Percentiles rank a stretch among this genome's conserved stretches.
Conservation (phyloP, 75 land plant species). For the Cupressus sempervirens region DNA sequence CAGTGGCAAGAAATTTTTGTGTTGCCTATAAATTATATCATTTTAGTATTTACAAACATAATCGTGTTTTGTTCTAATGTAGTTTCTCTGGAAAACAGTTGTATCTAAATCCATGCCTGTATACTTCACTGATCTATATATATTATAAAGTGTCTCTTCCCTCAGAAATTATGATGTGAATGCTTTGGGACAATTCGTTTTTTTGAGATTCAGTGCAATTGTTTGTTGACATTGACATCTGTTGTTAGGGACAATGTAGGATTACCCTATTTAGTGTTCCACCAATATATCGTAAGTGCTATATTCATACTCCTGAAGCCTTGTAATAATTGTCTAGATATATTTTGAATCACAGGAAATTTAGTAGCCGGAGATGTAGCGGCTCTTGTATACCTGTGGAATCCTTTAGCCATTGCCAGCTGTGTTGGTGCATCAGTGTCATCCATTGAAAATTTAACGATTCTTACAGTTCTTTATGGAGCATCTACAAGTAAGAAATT, state of each 20-base stretch:
- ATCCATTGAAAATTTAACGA: constrained; percentile 71
- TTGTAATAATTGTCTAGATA: background rate
- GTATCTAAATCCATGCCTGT: background rate
- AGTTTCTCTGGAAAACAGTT: background rate
- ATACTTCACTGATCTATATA: background rate
- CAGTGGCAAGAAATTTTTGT: background rate
- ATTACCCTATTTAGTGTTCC: background rate
- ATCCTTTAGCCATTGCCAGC: constrained; percentile 76
- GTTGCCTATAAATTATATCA: background rate
- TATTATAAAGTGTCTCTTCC: background rate
- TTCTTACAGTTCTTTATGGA: constrained; percentile 65
- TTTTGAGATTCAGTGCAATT: background rate
- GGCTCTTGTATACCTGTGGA: constrained; percentile 77
- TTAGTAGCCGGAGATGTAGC: constrained; percentile 64
- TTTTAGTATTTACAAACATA: background rate
- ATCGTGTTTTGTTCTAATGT: background rate
- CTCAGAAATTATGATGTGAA: background rate
- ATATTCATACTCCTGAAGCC: background rate
- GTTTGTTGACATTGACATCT: background rate
- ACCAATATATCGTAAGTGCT: background rate
- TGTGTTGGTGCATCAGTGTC: constrained; percentile 84
- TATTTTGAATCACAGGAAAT: constrained; percentile 23
- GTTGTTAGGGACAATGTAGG: background rate
- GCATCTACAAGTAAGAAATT: constrained; percentile 52
- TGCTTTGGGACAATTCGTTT: background rate